Percentiles rank a stretch among this genome's conserved stretches.
Evolutionary conservation across 2,329 filamentous ascomycete genomes (phyloP).

Genomic region (Penicillium sp.): DNA sequence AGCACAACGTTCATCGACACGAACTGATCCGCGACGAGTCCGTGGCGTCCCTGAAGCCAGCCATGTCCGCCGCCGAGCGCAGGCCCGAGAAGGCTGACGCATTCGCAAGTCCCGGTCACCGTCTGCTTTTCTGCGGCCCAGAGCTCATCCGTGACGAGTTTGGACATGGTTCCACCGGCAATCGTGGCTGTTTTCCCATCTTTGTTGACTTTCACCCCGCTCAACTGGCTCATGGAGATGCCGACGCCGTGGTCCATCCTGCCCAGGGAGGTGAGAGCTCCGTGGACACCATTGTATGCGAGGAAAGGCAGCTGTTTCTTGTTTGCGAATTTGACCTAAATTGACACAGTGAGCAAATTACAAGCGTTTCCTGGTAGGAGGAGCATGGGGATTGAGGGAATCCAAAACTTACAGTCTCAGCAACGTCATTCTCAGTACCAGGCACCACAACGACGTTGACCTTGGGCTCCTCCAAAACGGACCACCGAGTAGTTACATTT

Average conservation of each 20-base stretch:
- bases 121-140: constrained; percentile 54
- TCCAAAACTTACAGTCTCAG: constrained; percentile 43
- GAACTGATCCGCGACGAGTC: constrained; percentile 55
- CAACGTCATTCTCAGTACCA: constrained; percentile 50
- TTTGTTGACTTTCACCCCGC: constrained; percentile 34
- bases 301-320: constrained; percentile 51
- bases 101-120: constrained; percentile 55
- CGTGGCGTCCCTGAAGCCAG: constrained; percentile 53
- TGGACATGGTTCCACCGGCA: constrained; percentile 49
- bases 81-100: constrained; percentile 49
- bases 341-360: not conserved
- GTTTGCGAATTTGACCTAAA: constrained; percentile 51
- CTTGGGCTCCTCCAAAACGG: constrained; percentile 43
- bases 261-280: constrained; percentile 50
- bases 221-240: constrained; percentile 50
- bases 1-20: constrained; percentile 53
- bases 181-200: constrained; percentile 50
- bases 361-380: not conserved
- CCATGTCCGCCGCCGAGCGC: constrained; percentile 60
- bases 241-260: constrained; percentile 52
- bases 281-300: constrained; percentile 54
- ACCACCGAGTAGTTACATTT: constrained; percentile 47
- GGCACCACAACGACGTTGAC: constrained; percentile 51
- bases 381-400: not conserved
- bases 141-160: constrained; percentile 48